Evolutionary conservation across 2,329 filamentous ascomycete species (phyloP).

Genomic region (Penicillium sp.): DNA sequence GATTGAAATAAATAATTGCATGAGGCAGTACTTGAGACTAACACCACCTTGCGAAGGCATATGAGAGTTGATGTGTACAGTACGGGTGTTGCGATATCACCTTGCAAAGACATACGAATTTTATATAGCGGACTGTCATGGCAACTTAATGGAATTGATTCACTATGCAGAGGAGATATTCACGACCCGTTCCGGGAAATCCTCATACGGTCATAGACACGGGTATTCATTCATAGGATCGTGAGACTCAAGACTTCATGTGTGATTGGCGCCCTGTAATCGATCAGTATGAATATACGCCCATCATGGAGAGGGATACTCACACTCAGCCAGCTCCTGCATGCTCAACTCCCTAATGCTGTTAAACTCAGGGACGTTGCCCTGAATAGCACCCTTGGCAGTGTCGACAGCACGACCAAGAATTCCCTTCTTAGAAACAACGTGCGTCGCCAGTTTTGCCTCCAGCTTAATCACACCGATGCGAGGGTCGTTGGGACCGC

Average conservation of each 20-base stretch:
- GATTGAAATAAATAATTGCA: too few species aligned
- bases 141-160: neutral
- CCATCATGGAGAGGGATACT: conserved; percentile 13
- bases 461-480: conserved; percentile 76
- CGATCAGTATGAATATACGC: conserved; percentile 4
- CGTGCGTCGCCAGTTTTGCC: conserved; percentile 67
- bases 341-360: conserved; percentile 68
- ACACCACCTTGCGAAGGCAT: too few species aligned
- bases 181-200: neutral
- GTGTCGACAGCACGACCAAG: conserved; percentile 64
- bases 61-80: too few species aligned
- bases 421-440: conserved; percentile 58
- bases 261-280: conserved; percentile 31
- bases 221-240: neutral
- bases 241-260: conserved; percentile 9
- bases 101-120: too few species aligned
- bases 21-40: too few species aligned
- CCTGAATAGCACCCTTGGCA: conserved; percentile 68
- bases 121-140: too few species aligned
- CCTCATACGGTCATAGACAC: conserved; percentile 5
- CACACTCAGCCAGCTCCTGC: conserved; percentile 59
- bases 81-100: too few species aligned
- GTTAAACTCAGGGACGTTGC: conserved; percentile 66
- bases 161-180: neutral
- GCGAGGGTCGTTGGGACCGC: conserved; percentile 72